A percentile compares a stretch with the other conserved stretches of the same genome.
phyloP scores from a whole-genome alignment of 73 alveolate genomes.

The Effrenium voratum region DNA sequence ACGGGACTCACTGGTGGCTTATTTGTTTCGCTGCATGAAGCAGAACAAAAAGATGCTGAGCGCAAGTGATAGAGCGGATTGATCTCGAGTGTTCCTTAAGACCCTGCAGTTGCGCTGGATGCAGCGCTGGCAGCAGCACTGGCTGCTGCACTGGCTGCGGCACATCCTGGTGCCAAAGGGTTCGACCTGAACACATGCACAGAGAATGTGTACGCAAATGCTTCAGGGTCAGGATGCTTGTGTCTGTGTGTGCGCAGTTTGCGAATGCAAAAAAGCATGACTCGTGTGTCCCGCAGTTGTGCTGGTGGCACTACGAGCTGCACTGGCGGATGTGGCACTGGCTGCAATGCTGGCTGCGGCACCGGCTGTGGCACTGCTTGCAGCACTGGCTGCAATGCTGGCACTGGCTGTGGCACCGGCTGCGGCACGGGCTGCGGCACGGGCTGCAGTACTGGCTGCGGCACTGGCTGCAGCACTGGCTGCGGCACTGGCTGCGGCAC shows the following conservation, averaged over 20 bases:
- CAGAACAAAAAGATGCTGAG: no score
- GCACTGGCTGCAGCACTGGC: neutral
- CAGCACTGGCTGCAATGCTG: neutral
- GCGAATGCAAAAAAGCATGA: no score
- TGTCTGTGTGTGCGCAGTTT: no score
- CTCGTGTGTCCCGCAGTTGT: neutral
- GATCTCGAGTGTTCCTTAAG: neutral
- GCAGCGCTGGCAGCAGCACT: neutral
- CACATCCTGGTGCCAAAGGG: neutral
- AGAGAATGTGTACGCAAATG: no score
- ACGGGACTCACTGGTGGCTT: no score
- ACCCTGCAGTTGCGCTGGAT: neutral
- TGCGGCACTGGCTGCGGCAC: neutral
- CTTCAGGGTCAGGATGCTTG: no score
- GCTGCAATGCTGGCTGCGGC: neutral
- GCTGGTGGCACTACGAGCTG: conserved; percentile 17
- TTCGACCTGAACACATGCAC: no score
- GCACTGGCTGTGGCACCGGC: conserved; percentile 32
- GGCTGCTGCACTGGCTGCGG: conserved; percentile 1
- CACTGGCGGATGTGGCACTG: neutral
- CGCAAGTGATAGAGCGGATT: no score
- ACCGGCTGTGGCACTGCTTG: neutral
- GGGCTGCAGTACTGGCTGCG: conserved; percentile 27
- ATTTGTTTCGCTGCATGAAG: no score
- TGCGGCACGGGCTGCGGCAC: conserved; percentile 4